phyloP scores from a whole-genome alignment of 1,284 basidiomycete species.

The Fomitopsis pinicola region DNA sequence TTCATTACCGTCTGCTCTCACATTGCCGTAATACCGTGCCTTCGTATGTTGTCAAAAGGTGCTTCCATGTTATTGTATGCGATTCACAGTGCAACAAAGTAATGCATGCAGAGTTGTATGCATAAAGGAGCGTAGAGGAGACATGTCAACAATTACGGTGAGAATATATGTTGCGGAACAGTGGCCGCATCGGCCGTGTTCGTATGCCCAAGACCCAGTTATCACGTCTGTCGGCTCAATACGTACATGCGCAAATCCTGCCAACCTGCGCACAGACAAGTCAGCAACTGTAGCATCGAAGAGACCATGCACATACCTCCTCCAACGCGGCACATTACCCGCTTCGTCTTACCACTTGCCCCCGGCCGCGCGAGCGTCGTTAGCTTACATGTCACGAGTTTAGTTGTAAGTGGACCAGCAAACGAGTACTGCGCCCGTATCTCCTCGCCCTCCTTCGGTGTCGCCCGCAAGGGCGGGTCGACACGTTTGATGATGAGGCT shows the following conservation, averaged over 20 bases:
- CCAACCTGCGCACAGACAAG: constrained; percentile 57
- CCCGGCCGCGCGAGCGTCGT: constrained; percentile 67
- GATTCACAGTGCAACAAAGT: not conserved
- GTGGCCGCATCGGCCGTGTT: not conserved
- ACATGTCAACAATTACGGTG: constrained; percentile 20
- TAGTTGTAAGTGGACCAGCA: constrained; percentile 63
- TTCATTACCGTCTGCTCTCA: not conserved
- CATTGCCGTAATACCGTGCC: no score
- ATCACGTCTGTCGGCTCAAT: constrained; percentile 49
- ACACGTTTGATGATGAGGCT: constrained; percentile 74
- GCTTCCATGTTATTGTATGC: not conserved
- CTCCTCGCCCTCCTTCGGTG: constrained; percentile 72
- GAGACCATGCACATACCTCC: constrained; percentile 51
- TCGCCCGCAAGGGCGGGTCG: constrained; percentile 65
- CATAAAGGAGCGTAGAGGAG: constrained; percentile 22
- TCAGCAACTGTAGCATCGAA: not conserved
- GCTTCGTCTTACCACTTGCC: constrained; percentile 60
- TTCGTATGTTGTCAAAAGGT: not conserved
- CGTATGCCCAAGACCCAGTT: not conserved
- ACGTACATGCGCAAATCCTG: constrained; percentile 81
- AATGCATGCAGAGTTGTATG: constrained; percentile 7
- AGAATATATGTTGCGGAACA: constrained; percentile 13
- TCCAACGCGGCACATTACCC: constrained; percentile 83
- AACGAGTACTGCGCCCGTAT: constrained; percentile 81
- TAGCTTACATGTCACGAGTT: constrained; percentile 75